Conservation (phyloP, 2,329 filamentous ascomycete genomes). For the Peltaster fructicola region DNA sequence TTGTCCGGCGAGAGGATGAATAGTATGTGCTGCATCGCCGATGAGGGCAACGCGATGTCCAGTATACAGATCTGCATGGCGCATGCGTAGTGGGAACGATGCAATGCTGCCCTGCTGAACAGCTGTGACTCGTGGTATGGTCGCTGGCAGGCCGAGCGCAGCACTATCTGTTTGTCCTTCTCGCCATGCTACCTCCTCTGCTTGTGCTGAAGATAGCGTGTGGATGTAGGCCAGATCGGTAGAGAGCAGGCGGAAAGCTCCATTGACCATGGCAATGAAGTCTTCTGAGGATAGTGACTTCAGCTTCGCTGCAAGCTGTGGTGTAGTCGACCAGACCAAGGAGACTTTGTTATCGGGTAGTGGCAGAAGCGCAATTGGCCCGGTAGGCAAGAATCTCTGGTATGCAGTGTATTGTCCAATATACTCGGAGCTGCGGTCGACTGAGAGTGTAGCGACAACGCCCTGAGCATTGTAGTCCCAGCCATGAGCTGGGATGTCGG, state of each 20-base stretch:
- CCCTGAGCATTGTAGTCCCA: constrained; percentile 92
- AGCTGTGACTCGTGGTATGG: constrained; percentile 38
- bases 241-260: constrained; percentile 67
- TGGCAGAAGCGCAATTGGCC: constrained; percentile 79
- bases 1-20: constrained; percentile 87
- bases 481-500: constrained; percentile 65
- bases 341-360: constrained; percentile 69
- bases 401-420: constrained; percentile 55
- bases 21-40: constrained; percentile 86
- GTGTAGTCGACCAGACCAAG: constrained; percentile 88
- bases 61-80: constrained; percentile 87
- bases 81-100: constrained; percentile 77
- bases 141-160: constrained; percentile 22
- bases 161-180: constrained; percentile 46
- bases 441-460: constrained; percentile 70
- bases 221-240: constrained; percentile 76
- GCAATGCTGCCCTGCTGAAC: constrained; percentile 69
- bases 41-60: constrained; percentile 80
- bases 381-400: constrained; percentile 84
- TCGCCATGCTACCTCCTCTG: constrained; percentile 71
- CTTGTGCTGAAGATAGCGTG: constrained; percentile 26
- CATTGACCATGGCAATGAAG: constrained; percentile 79
- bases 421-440: constrained; percentile 25
- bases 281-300: constrained; percentile 57
- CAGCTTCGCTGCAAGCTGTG: constrained; percentile 57